A percentile compares a stretch with the other conserved stretches of the same genome.
These are phyloP conservation scores for Fulvia fulva DNA, from an alignment of 2,329 filamentous ascomycete genomes.

Conservation along the genomic window DNA sequence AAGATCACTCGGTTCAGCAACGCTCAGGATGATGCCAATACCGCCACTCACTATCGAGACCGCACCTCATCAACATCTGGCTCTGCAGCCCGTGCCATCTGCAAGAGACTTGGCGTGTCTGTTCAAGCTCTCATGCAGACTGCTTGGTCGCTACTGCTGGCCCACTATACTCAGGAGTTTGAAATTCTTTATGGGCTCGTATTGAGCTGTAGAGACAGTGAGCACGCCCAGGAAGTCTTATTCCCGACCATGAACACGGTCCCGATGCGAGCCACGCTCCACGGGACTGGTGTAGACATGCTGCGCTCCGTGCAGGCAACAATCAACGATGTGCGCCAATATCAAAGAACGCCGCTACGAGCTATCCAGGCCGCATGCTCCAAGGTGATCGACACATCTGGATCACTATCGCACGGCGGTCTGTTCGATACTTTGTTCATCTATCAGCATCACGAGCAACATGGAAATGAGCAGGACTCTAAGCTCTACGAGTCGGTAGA, in stretches of 20 bases:
- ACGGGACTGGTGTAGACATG: conserved; percentile 63
- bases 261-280: conserved; percentile 66
- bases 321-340: conserved; percentile 61
- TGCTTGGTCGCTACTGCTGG: conserved; percentile 69
- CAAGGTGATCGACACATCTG: conserved; percentile 2
- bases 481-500: conserved; percentile 60
- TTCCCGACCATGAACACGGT: conserved; percentile 95
- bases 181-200: conserved; percentile 82
- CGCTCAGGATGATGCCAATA: conserved; percentile 22
- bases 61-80: conserved; percentile 42
- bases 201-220: conserved; percentile 76
- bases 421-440: conserved; percentile 65
- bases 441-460: conserved; percentile 55
- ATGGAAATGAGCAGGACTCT: conserved; percentile 10
- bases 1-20: conserved; percentile 39
- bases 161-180: conserved; percentile 58
- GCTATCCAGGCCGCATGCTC: conserved; percentile 55
- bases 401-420: conserved; percentile 38
- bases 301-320: conserved; percentile 70
- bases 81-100: conserved; percentile 53
- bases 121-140: conserved; percentile 72
- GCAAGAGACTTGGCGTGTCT: conserved; percentile 63
- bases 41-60: conserved; percentile 44
- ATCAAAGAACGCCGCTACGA: conserved; percentile 74
- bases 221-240: conserved; percentile 62